A percentile compares a stretch with the other conserved stretches of the same genome.
These are phyloP conservation scores for Lippia alba DNA, from an alignment of 305 asterid species.

Conservation along the genomic window DNA sequence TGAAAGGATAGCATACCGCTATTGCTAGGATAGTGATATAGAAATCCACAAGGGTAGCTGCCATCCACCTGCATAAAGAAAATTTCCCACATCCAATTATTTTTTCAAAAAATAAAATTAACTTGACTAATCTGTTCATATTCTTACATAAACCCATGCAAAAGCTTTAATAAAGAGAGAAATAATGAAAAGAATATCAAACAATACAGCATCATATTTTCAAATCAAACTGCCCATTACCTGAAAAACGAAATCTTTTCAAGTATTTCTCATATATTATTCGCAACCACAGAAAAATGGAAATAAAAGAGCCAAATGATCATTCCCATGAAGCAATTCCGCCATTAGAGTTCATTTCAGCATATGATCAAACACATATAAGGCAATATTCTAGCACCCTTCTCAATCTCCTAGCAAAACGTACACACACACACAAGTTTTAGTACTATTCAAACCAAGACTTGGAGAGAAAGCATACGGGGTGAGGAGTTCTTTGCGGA, in stretches of 20 bases:
- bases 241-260: background rate
- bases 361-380: constrained; percentile 25
- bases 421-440: too few species aligned
- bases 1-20: constrained; percentile 55
- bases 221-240: background rate
- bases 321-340: background rate
- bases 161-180: background rate
- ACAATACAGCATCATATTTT: background rate
- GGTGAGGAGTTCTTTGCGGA: constrained; percentile 69
- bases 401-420: background rate
- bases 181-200: background rate
- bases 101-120: too few species aligned
- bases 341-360: background rate
- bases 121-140: background rate
- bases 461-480: constrained; percentile 46
- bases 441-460: background rate
- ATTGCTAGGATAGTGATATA: constrained; percentile 59
- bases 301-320: background rate
- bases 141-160: background rate
- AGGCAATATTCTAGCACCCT: background rate
- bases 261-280: background rate
- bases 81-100: background rate
- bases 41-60: constrained; percentile 72
- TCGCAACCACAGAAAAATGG: background rate
- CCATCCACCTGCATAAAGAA: constrained; percentile 75